Evolutionary conservation across 2,329 filamentous ascomycete species (phyloP).

Genomic region (Bipolaris gigantea): DNA sequence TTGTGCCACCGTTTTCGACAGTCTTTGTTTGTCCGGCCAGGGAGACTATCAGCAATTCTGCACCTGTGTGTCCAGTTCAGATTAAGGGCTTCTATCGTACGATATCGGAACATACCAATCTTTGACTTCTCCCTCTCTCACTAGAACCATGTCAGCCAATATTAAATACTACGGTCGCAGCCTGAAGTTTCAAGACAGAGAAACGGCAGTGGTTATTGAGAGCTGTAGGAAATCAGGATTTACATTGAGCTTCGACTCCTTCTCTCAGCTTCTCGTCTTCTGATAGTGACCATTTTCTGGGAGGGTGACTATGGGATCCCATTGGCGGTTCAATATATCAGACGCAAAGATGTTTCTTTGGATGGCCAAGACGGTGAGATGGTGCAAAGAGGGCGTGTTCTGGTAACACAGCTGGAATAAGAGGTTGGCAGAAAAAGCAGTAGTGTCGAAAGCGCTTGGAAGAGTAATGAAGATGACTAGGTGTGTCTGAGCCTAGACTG

Average conservation of each 20-base stretch:
- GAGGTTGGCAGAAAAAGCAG: neutral
- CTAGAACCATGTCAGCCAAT: conserved; percentile 8
- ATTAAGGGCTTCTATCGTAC: neutral
- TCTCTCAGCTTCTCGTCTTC: conserved; percentile 33
- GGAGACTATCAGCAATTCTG: conserved; percentile 43
- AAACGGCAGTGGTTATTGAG: neutral
- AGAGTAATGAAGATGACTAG: neutral
- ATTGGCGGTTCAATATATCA: conserved; percentile 2
- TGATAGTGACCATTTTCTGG: conserved; percentile 33
- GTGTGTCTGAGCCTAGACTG: conserved; percentile 3
- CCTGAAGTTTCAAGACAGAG: neutral
- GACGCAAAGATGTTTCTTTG: neutral
- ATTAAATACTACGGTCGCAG: neutral
- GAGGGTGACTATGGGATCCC: conserved; percentile 25
- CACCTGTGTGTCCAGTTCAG: conserved; percentile 32
- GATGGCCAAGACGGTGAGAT: neutral
- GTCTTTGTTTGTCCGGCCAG: conserved; percentile 50
- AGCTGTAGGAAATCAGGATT: neutral
- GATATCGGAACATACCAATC: conserved; percentile 28
- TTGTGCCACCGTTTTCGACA: conserved; percentile 51
- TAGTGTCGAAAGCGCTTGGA: neutral
- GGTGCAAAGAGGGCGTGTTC: neutral
- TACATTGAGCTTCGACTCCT: conserved; percentile 34
- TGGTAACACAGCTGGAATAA: neutral
- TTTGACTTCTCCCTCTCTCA: conserved; percentile 27